phyloP scores from a whole-genome alignment of 176 grass and related monocot species.

The Thalia dealbata region DNA sequence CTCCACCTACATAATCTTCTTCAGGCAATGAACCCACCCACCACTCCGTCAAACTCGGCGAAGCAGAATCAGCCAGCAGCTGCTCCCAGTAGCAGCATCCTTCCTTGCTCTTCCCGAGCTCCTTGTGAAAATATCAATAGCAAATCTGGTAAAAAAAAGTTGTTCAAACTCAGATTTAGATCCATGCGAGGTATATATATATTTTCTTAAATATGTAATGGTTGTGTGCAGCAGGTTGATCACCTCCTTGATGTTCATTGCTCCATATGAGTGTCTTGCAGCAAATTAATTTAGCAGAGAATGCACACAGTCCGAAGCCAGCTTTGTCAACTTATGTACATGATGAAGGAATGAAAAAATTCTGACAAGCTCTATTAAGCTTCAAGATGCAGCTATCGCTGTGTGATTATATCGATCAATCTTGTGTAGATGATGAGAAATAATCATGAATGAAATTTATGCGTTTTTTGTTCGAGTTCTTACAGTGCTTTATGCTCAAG shows the following conservation, averaged over 20 bases:
- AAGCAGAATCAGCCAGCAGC: slow-evolving; percentile 28
- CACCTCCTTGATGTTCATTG: not conserved
- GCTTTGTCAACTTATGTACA: not conserved
- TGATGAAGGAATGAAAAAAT: not conserved
- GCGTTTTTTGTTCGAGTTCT: no score
- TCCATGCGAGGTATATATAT: not conserved
- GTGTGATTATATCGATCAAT: not conserved
- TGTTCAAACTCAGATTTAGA: not conserved
- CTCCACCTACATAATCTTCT: not conserved
- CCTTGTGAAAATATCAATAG: not conserved
- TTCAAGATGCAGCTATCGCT: not conserved
- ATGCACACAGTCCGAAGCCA: not conserved
- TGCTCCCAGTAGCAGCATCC: slow-evolving; percentile 15
- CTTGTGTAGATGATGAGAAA: not conserved
- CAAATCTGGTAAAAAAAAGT: not conserved
- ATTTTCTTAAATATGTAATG: not conserved
- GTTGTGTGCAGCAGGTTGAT: not conserved
- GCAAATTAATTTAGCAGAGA: not conserved
- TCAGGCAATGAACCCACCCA: slow-evolving; percentile 29
- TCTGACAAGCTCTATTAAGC: not conserved
- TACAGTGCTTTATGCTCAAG: no score
- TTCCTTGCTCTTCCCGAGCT: slow-evolving; percentile 17
- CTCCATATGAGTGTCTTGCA: not conserved
- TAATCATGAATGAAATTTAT: not conserved
- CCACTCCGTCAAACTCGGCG: slow-evolving; percentile 36